Evolutionary conservation across 768 basidiomycete genomes (phyloP), one percentile per base, ranked within the genome.

Genomic region (Leccinum subtestaceum): DNA sequence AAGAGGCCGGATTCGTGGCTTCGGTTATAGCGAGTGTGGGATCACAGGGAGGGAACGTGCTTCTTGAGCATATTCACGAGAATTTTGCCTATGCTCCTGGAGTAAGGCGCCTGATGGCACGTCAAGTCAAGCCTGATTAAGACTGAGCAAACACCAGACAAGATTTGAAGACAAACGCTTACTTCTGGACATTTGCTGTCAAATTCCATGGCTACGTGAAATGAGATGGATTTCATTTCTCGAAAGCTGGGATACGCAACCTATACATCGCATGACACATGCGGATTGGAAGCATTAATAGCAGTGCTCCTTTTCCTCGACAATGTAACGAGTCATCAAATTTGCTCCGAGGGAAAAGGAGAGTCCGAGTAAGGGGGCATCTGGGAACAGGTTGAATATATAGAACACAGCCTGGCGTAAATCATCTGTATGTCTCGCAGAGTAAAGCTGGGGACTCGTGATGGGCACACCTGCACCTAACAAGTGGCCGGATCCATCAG

Each of bases 321-420:
- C 93, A 53, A 95, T 76, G 72, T 97, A 97, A 61, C 92, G 82
- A 34, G 93, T 89, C 65, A 98, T 75, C 36, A 98, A 89, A 70
- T 92, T 93, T 46, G 95, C 91, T 46, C 96, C 97, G 38, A 99
- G 83, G 4, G 94, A 97, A 78, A 96, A 98, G 7, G 95, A 93
- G 10, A 97, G 74, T 13, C 91, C 96, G 17, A 96, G 74, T 38
- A 98, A 76, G 4, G 88, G 91, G 0, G 96, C 93, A 10, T 80
- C 75, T 2, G 96, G 95, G 65, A 87, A 95, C 60, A 72, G 70
- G 51, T 82, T 72, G 2, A 86, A 79, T 55, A 98, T 83, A 74
- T 91, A 89, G 64, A 89, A 79, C 52, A 97, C 70, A 1, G 92
- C 90, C 60, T 85, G 84, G 27, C 94, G 86, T 36, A 95, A 78